phyloP scores from a whole-genome alignment of 768 basidiomycete genomes.

The Amanita pallidorosea region DNA sequence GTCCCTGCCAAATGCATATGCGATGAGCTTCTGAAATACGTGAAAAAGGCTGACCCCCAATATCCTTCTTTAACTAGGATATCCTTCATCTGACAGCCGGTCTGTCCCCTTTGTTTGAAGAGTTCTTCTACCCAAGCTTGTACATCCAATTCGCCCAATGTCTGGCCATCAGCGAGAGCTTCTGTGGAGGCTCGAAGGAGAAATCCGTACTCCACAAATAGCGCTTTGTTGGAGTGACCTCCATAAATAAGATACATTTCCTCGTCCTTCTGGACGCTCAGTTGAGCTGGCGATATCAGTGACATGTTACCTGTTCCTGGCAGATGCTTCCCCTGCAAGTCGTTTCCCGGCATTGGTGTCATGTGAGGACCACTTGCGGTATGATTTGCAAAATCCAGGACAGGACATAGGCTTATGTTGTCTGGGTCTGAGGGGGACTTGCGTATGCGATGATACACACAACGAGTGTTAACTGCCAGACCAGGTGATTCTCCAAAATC shows the following conservation, averaged over 20 bases:
- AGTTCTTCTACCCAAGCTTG: constrained; percentile 39
- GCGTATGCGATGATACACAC: constrained; percentile 61
- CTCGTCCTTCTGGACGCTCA: constrained; percentile 33
- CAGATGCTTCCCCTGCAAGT: too few relatives aligned
- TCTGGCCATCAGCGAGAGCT: constrained; percentile 11
- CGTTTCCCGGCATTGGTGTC: constrained; percentile 27
- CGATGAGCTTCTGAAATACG: neutral
- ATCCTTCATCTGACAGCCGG: constrained; percentile 37
- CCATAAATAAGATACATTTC: constrained; percentile 80
- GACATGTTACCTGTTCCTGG: constrained; percentile 33
- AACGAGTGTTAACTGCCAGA: constrained; percentile 78
- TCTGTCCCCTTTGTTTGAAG: constrained; percentile 29
- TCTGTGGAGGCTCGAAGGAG: constrained; percentile 28
- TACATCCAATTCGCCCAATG: constrained; percentile 52
- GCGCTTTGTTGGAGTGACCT: constrained; percentile 58
- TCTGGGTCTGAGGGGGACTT: constrained; percentile 41
- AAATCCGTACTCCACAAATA: constrained; percentile 92
- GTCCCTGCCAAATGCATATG: constrained; percentile 35
- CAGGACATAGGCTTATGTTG: constrained; percentile 81
- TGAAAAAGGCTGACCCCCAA: constrained; percentile 56
- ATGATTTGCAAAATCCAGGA: constrained; percentile 91
- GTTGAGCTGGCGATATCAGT: constrained; percentile 36
- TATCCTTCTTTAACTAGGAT: constrained; percentile 57
- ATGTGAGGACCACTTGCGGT: constrained; percentile 29
- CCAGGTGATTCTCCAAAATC: neutral